Evolutionary conservation across 441 rosid species (phyloP), one percentile per base, ranked within the genome.

Genomic region (Cnidoscolus chayamansa): DNA sequence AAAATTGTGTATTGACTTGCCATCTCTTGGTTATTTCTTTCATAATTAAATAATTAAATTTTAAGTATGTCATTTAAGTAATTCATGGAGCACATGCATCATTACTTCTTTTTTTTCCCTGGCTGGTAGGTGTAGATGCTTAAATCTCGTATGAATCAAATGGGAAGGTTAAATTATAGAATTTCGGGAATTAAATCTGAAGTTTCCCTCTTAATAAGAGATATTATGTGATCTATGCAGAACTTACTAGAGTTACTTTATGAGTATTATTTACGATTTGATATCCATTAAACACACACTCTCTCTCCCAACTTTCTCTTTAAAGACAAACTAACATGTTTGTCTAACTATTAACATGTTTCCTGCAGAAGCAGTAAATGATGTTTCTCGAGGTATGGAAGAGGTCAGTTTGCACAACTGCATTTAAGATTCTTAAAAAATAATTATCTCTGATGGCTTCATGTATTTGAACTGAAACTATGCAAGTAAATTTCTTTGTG

Each of bases 341-440:
- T 25, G 19, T 70, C 56, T 77, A 70, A 25, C 25, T 25, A 25
- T 25, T 4, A 35, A 72, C 63, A 49, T n/a, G 50, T 86, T 16
- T 75, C 74, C 67, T 79, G 82, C 87, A 94, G 97, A 86, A 76
- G 74, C 78, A 77, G 90, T 84, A 64, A 82, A 65, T 62, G 82
- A 85, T 77, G 90, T 81, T 74, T 81, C 97, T 80, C 89, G 79
- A 75, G 86, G 83, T 19, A 77, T 84, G 82, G 74, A 72, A 45
- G 88, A 90, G 90, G 97, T 94, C 82, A 83, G 88, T 81, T 67
- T 15, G 54, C 57, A n/a, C 32, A 31, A 62, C 62, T 49, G 62
- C 53, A 19, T 75, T 78, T 57, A 63, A 59, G 25, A 19, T 47
- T 54, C 57, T 67, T 76, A 20, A 54, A 17, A 19, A 12, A 67